Conservation (phyloP, 768 basidiomycete species). For the Leccinellum luteum region DNA sequence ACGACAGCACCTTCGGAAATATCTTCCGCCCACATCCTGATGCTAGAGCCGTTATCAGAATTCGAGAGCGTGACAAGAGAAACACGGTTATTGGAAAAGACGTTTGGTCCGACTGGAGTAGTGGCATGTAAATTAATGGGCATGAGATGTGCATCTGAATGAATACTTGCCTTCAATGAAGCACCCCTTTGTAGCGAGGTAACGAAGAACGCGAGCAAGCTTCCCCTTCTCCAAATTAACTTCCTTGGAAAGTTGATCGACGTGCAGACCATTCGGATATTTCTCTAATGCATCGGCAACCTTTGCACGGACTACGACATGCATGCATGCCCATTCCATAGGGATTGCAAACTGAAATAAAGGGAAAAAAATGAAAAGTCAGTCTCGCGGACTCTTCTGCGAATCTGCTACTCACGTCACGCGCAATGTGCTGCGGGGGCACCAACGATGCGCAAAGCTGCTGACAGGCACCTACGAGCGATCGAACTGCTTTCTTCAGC, state of each 20-base stretch:
- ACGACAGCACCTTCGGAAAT: constrained; percentile 12
- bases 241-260: neutral
- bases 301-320: no score
- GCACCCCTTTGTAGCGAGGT: constrained; percentile 28
- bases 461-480: neutral
- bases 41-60: constrained; percentile 8
- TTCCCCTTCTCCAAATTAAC: neutral
- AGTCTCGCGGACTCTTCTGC: no score
- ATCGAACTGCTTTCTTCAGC: neutral
- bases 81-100: constrained; percentile 28
- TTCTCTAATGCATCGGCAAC: neutral
- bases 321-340: no score
- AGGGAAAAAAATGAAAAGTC: no score
- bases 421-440: neutral
- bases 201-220: constrained; percentile 26
- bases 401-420: neutral
- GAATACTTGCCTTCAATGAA: constrained; percentile 28
- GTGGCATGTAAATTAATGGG: neutral
- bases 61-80: constrained; percentile 26
- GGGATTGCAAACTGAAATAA: no score
- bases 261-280: neutral
- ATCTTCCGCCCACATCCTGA: constrained; percentile 9
- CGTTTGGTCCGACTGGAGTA: constrained; percentile 14
- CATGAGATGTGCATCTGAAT: neutral
- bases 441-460: neutral